phyloP scores from a whole-genome alignment of 805 yeast species.

The Yamadazyma nakazawae region DNA sequence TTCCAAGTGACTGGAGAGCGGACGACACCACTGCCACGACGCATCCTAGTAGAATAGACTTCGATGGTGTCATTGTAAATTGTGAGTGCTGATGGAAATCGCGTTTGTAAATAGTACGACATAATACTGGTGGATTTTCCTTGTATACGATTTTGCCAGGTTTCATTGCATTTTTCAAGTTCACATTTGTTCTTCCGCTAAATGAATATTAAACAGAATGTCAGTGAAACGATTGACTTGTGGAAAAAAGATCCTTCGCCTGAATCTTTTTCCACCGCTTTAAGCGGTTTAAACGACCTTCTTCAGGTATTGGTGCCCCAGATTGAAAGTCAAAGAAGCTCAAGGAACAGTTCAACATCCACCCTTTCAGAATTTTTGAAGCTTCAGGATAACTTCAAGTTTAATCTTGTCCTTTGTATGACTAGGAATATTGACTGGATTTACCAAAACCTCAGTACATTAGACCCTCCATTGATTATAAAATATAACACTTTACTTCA shows the following conservation, averaged over 20 bases:
- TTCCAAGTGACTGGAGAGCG: slow-evolving; percentile 76
- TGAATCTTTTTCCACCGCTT: slow-evolving; percentile 11
- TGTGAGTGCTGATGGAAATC: not conserved
- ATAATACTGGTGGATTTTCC: not conserved
- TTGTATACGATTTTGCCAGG: not conserved
- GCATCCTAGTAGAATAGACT: slow-evolving; percentile 53
- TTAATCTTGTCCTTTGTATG: slow-evolving; percentile 40
- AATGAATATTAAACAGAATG: not conserved
- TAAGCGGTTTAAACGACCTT: slow-evolving; percentile 17
- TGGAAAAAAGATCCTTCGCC: not conserved
- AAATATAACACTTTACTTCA: slow-evolving; percentile 44
- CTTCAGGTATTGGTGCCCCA: slow-evolving; percentile 14
- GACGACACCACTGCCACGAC: slow-evolving; percentile 70
- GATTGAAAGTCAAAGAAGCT: slow-evolving; percentile 10
- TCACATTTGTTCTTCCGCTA: too few relatives aligned
- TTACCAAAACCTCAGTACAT: slow-evolving; percentile 3
- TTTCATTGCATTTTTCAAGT: too few relatives aligned
- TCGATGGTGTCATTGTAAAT: slow-evolving; percentile 3
- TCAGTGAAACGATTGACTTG: not conserved
- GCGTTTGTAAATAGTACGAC: not conserved
- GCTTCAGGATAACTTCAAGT: slow-evolving; percentile 52
- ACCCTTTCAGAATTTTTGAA: slow-evolving; percentile 26
- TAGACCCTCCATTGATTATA: slow-evolving; percentile 8
- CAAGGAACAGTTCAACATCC: not conserved
- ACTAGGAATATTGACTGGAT: slow-evolving; percentile 12